These are phyloP conservation scores for Metschnikowia anglica DNA, from an alignment of 805 yeast species.

Conservation along the genomic window DNA sequence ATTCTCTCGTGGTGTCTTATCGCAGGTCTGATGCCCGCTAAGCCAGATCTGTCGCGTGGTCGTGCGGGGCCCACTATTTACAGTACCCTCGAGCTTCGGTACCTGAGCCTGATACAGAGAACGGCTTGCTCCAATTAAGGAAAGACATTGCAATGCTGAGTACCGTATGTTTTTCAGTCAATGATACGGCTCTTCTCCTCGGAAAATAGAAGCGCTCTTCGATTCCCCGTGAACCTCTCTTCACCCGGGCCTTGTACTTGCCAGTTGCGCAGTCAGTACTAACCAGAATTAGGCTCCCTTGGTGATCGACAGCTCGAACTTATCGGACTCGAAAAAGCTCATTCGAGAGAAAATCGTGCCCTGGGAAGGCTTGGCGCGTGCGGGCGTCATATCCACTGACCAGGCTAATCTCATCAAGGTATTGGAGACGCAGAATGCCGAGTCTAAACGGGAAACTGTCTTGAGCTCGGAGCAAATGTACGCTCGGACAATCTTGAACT, in stretches of 20 bases:
- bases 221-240: neutral
- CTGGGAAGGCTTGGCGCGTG: conserved; percentile 87
- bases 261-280: neutral
- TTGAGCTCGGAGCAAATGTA: conserved; percentile 48
- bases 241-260: neutral
- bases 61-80: conserved; percentile 1
- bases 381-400: conserved; percentile 60
- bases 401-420: conserved; percentile 64
- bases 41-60: conserved; percentile 6
- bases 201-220: neutral
- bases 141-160: conserved; percentile 1
- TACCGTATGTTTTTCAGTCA: conserved; percentile 4
- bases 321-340: conserved; percentile 62
- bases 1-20: no score
- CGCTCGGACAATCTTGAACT: conserved; percentile 51
- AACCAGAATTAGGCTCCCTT: conserved; percentile 31
- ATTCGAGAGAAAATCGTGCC: conserved; percentile 81
- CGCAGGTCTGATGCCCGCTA: no score
- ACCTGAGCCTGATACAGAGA: neutral
- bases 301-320: conserved; percentile 60
- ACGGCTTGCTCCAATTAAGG: neutral
- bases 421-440: conserved; percentile 48
- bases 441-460: conserved; percentile 43
- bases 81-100: neutral
- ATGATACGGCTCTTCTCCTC: neutral